A percentile compares a stretch with the other conserved stretches of the same genome.
These are phyloP conservation scores for Quercus glauca DNA, from an alignment of 306 rosid species.

Conservation along the genomic window DNA sequence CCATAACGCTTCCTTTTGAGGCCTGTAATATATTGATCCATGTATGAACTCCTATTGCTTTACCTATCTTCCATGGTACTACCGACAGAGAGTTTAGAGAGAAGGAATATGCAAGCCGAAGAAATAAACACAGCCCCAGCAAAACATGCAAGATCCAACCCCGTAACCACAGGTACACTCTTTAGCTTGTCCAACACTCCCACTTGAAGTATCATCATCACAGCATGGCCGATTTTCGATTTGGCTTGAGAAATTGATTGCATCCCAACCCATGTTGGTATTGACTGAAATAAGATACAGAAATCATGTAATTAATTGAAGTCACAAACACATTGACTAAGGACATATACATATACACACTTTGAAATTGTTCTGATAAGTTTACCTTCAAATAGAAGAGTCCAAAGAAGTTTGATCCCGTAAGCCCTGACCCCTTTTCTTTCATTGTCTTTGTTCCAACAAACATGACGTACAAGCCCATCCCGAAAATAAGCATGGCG, in stretches of 20 bases:
- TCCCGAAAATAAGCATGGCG: constrained; percentile 44
- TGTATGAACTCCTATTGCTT: no score
- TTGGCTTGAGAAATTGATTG: constrained; percentile 44
- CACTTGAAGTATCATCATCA: constrained; percentile 56
- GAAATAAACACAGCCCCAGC: constrained; percentile 47
- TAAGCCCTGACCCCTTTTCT: constrained; percentile 15
- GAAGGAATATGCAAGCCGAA: constrained; percentile 46
- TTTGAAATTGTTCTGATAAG: background rate
- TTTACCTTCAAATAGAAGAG: constrained; percentile 48
- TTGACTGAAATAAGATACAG: constrained; percentile 19
- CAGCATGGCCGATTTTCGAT: constrained; percentile 53
- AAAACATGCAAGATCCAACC: constrained; percentile 47
- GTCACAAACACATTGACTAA: no score
- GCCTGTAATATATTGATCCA: background rate
- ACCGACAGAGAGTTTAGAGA: constrained; percentile 34
- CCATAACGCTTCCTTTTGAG: background rate
- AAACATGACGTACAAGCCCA: constrained; percentile 48
- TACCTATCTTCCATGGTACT: background rate
- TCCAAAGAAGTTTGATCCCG: constrained; percentile 43
- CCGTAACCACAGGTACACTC: constrained; percentile 36
- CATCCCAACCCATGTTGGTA: constrained; percentile 47
- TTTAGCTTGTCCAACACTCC: constrained; percentile 54
- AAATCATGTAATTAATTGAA: no score
- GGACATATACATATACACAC: background rate
- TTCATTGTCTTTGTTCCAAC: constrained; percentile 27